Percentiles rank a stretch among this genome's conserved stretches.
phyloP scores from a whole-genome alignment of 345 rosid species.

The Aegle marmelos region DNA sequence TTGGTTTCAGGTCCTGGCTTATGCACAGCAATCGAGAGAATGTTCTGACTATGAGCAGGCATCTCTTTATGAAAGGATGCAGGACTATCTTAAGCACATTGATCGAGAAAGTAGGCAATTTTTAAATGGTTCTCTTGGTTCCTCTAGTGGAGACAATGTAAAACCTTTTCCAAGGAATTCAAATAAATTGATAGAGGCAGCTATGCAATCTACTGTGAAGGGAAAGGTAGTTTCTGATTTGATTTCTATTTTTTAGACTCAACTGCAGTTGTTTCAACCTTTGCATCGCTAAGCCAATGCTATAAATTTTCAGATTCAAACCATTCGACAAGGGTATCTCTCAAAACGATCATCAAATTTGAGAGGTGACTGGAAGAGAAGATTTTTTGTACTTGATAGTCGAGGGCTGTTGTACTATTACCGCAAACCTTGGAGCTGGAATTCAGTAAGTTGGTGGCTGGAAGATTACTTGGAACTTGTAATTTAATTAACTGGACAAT shows the following conservation, averaged over 20 bases:
- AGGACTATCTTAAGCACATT: conserved; percentile 63
- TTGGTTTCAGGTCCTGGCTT: conserved; percentile 55
- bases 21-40: conserved; percentile 85
- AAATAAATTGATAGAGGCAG: conserved; percentile 70
- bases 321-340: conserved; percentile 74
- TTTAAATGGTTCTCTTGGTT: conserved; percentile 23
- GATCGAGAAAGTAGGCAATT: conserved; percentile 47
- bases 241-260: neutral
- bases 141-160: conserved; percentile 40
- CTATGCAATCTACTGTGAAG: conserved; percentile 69
- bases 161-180: conserved; percentile 49
- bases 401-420: conserved; percentile 80
- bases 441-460: conserved; percentile 46
- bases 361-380: conserved; percentile 83
- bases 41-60: conserved; percentile 74
- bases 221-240: conserved; percentile 51
- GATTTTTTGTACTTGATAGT: conserved; percentile 80
- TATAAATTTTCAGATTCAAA: conserved; percentile 54
- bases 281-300: neutral
- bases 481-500: neutral
- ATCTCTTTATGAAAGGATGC: conserved; percentile 74
- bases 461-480: conserved; percentile 15
- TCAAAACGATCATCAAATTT: conserved; percentile 83
- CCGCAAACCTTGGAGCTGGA: conserved; percentile 65
- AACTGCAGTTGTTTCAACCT: neutral